Conservation (phyloP, 345 rosid species). For the Melastoma malabathricum region DNA sequence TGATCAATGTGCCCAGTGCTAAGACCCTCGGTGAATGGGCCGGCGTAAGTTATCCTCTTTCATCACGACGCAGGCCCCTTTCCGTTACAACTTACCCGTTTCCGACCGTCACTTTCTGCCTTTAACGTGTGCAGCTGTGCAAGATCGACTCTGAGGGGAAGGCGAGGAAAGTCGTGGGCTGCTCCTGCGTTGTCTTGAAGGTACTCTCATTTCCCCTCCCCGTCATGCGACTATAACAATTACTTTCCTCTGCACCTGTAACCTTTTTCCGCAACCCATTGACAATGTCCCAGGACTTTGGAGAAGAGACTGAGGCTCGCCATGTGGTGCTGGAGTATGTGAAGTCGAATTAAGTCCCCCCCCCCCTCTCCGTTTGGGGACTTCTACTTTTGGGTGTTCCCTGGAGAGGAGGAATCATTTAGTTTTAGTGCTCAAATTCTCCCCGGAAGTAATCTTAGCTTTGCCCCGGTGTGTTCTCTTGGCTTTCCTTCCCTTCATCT, state of each 20-base stretch:
- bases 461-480: no score
- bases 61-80: background rate
- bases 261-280: background rate
- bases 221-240: no score
- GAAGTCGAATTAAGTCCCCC: constrained; percentile 22
- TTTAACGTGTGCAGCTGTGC: constrained; percentile 36
- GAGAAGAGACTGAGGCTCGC: constrained; percentile 46
- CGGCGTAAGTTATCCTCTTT: constrained; percentile 40
- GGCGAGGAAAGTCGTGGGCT: constrained; percentile 79
- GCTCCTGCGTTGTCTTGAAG: constrained; percentile 80
- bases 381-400: no score
- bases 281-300: constrained; percentile 33
- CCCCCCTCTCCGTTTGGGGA: no score
- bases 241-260: no score
- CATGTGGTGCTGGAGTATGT: constrained; percentile 35
- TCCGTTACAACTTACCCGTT: background rate
- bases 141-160: constrained; percentile 83
- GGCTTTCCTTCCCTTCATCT: no score
- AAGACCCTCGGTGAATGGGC: constrained; percentile 93
- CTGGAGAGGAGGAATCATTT: no score
- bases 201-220: constrained; percentile 18
- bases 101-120: background rate
- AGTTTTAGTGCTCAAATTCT: no score
- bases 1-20: constrained; percentile 66
- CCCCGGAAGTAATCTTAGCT: no score